phyloP scores from a whole-genome alignment of 345 rosid species.

The Populus ilicifolia region DNA sequence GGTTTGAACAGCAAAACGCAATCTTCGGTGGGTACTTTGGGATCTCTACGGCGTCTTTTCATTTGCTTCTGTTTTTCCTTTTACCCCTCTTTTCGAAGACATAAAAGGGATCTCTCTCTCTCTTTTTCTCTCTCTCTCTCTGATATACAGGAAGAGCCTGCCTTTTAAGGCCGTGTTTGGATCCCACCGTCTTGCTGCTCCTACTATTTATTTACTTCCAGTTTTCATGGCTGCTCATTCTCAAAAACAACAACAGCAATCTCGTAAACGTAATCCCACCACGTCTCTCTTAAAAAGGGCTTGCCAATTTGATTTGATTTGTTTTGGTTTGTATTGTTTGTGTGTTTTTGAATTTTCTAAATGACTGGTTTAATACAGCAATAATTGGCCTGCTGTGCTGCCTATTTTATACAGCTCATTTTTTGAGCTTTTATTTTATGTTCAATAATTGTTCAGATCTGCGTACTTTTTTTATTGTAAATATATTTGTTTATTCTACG shows the following conservation, averaged over 20 bases:
- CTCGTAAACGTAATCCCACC: not conserved
- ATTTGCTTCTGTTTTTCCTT: not conserved
- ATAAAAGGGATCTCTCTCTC: not conserved
- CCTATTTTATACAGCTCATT: no score
- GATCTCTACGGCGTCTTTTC: not conserved
- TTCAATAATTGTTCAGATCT: not conserved
- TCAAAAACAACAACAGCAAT: not conserved
- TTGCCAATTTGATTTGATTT: not conserved
- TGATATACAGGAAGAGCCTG: not conserved
- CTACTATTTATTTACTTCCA: not conserved
- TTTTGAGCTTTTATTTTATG: not conserved
- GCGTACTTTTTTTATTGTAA: not conserved
- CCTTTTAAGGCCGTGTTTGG: slow-evolving; percentile 9
- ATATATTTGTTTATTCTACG: not conserved
- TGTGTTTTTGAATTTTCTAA: not conserved
- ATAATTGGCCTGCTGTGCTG: not conserved
- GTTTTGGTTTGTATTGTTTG: not conserved
- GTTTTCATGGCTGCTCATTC: not conserved
- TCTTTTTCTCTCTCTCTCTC: not conserved
- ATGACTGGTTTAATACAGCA: not conserved
- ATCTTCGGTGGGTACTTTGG: not conserved
- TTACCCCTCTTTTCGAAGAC: not conserved
- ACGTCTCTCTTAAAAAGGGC: not conserved
- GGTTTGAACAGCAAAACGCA: not conserved
- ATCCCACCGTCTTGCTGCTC: not conserved